These are phyloP conservation scores for Fraxinus platypoda DNA, from an alignment of 305 asterid species.

Conservation along the genomic window DNA sequence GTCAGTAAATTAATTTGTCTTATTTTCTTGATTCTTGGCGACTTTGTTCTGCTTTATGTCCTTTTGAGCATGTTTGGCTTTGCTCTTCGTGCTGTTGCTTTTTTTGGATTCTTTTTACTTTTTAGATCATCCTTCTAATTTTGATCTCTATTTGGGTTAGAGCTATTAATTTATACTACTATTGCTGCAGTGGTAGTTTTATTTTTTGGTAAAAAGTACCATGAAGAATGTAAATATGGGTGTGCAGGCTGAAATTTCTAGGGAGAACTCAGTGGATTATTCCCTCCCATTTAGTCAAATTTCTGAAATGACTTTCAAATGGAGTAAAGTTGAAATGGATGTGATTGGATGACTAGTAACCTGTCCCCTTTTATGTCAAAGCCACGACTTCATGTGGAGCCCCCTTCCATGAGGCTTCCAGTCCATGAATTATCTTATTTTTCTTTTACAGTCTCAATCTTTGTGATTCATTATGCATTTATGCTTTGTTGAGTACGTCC, in stretches of 20 bases:
- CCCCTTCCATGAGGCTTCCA: background rate
- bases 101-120: background rate
- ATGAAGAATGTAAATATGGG: background rate
- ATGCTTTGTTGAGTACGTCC: background rate
- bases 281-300: background rate
- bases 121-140: background rate
- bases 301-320: background rate
- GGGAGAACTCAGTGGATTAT: background rate
- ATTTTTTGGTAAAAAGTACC: background rate
- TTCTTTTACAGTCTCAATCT: background rate
- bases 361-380: background rate
- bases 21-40: background rate
- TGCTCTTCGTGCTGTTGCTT: background rate
- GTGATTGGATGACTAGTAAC: background rate
- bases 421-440: background rate
- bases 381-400: background rate
- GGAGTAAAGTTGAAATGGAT: background rate
- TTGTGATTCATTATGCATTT: background rate
- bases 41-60: background rate
- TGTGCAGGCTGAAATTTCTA: background rate
- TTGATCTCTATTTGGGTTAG: background rate
- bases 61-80: background rate
- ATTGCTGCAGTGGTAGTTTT: background rate
- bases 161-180: background rate
- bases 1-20: background rate